phyloP scores from a whole-genome alignment of 257 asterid genomes.

The Nicotiana knightiana region DNA sequence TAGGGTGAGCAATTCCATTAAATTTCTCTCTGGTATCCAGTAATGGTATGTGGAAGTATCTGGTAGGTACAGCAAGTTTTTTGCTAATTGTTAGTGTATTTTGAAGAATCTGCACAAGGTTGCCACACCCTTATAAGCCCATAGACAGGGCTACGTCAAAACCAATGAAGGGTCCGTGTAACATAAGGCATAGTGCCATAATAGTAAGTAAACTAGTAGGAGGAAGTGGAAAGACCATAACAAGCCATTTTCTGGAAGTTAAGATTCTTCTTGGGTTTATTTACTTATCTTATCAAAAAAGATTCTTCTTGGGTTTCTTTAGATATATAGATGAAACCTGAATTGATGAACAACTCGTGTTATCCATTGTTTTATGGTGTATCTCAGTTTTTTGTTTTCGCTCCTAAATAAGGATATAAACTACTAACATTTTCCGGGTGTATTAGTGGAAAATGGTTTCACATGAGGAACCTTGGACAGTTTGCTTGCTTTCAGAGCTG shows the following conservation, averaged over 20 bases:
- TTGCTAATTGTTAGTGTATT: not conserved
- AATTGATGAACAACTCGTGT: not conserved
- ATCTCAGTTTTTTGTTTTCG: no score
- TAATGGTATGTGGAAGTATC: not conserved
- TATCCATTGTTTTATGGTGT: not conserved
- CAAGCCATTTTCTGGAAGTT: not conserved
- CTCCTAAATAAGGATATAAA: not conserved
- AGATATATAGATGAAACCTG: not conserved
- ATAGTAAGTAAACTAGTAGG: not conserved
- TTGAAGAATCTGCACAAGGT: slow-evolving; percentile 3
- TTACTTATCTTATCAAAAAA: no score
- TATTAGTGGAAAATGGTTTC: not conserved
- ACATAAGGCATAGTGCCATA: not conserved
- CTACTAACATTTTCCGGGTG: not conserved
- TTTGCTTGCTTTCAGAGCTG: not conserved
- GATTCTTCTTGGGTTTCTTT: not conserved
- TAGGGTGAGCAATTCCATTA: not conserved
- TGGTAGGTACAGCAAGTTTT: not conserved
- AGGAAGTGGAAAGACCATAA: not conserved
- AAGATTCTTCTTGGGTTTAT: not conserved
- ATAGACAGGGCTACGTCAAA: not conserved
- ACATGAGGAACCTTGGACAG: not conserved
- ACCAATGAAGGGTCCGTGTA: not conserved
- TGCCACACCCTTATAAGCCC: not conserved
- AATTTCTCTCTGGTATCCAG: not conserved